These are phyloP conservation scores for Solanum pinnatisectum DNA, from an alignment of 257 asterid genomes.

Conservation along the genomic window DNA sequence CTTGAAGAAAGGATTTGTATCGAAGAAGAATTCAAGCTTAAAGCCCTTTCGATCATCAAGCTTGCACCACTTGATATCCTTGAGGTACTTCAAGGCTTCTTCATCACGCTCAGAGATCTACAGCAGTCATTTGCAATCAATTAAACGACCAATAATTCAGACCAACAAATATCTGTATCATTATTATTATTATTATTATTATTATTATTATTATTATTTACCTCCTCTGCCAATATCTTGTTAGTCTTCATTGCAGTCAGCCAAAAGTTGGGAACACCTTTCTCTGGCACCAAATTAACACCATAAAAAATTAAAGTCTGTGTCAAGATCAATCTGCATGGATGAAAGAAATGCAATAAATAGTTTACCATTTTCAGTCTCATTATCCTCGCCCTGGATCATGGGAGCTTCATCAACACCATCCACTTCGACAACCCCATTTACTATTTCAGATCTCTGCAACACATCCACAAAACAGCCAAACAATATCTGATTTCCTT, in stretches of 20 bases:
- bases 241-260: conserved; percentile 64
- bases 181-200: not conserved
- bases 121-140: not conserved
- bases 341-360: not conserved
- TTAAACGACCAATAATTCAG: not conserved
- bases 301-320: not conserved
- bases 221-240: conserved; percentile 68
- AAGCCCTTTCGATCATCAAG: conserved; percentile 69
- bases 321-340: not conserved
- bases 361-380: conserved; percentile 34
- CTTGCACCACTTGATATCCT: conserved; percentile 71
- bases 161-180: not conserved
- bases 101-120: conserved; percentile 83
- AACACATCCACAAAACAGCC: not conserved
- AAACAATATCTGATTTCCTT: not conserved
- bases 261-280: conserved; percentile 91
- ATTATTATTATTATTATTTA: conserved; percentile 1
- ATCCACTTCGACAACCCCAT: conserved; percentile 67
- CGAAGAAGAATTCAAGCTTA: conserved; percentile 76
- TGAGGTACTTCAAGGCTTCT: conserved; percentile 67
- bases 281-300: conserved; percentile 33
- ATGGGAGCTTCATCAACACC: conserved; percentile 33
- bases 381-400: conserved; percentile 32
- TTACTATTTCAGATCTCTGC: conserved; percentile 79
- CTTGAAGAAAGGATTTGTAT: conserved; percentile 74